Conservation (phyloP, 495 filamentous ascomycete species). For the Darksidea phi region DNA sequence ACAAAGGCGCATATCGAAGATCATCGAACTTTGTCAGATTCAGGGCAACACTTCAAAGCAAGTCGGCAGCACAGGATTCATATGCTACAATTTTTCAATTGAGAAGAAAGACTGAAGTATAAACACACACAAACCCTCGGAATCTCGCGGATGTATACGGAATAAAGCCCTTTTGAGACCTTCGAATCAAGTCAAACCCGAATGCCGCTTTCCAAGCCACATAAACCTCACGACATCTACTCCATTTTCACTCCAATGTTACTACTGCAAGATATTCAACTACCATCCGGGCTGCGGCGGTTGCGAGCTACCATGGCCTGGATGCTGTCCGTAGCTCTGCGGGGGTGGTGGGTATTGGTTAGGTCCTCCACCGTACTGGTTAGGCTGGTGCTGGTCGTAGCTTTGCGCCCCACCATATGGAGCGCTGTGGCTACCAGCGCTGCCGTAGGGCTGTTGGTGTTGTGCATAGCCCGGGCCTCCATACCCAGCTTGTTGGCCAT, state of each 20-base stretch:
- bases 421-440: not conserved
- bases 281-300: constrained; percentile 19
- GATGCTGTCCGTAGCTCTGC: constrained; percentile 5
- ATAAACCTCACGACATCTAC: too few relatives aligned
- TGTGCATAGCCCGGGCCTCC: constrained; percentile 8
- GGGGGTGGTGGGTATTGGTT: not conserved
- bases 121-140: not conserved
- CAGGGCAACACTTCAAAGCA: too few relatives aligned
- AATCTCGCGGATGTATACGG: not conserved
- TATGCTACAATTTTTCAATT: too few relatives aligned
- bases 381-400: constrained; percentile 11
- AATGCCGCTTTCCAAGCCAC: too few relatives aligned
- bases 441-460: constrained; percentile 1
- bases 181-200: too few relatives aligned
- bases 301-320: constrained; percentile 5
- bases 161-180: too few relatives aligned
- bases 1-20: too few relatives aligned
- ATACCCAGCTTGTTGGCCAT: constrained; percentile 25
- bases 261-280: not conserved
- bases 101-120: not conserved
- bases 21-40: too few relatives aligned
- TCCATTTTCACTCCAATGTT: too few relatives aligned
- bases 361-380: not conserved
- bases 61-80: too few relatives aligned
- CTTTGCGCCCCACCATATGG: not conserved